These are phyloP conservation scores for Forsythia viridissima DNA, from an alignment of 257 asterid genomes.

Conservation along the genomic window DNA sequence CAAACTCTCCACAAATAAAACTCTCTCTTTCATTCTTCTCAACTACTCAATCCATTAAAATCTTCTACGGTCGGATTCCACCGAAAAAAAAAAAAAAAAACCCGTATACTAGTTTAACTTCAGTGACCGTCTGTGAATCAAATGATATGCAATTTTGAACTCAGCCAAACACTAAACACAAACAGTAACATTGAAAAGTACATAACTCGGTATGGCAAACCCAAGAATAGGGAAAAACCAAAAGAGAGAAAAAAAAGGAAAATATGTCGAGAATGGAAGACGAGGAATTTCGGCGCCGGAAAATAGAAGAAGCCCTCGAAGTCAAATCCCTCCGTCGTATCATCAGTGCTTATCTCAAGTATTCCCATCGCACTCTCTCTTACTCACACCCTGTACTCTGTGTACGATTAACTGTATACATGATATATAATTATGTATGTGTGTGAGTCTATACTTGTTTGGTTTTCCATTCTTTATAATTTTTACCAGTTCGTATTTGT, in stretches of 20 bases:
- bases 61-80: too few relatives aligned
- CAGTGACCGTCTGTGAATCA: too few relatives aligned
- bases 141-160: too few relatives aligned
- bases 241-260: neutral
- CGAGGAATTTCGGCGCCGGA: conserved; percentile 70
- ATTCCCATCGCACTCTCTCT: neutral
- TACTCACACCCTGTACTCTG: neutral
- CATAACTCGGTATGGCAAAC: neutral
- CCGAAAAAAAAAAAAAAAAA: too few relatives aligned
- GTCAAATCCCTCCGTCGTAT: conserved; percentile 92
- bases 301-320: conserved; percentile 84
- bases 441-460: neutral
- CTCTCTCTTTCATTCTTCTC: too few relatives aligned
- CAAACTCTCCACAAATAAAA: too few relatives aligned
- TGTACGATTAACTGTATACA: conserved; percentile 2
- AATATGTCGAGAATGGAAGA: conserved; percentile 42
- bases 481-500: too few relatives aligned
- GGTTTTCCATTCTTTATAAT: neutral
- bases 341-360: conserved; percentile 97
- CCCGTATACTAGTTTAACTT: too few relatives aligned
- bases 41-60: too few relatives aligned
- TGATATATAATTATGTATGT: neutral
- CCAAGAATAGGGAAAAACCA: neutral
- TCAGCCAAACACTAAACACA: too few relatives aligned
- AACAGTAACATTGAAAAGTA: neutral